A percentile compares a stretch with the other conserved stretches of the same genome.
Evolutionary conservation across 2,329 filamentous ascomycete genomes (phyloP).

Genomic region (Diplodia mutila): DNA sequence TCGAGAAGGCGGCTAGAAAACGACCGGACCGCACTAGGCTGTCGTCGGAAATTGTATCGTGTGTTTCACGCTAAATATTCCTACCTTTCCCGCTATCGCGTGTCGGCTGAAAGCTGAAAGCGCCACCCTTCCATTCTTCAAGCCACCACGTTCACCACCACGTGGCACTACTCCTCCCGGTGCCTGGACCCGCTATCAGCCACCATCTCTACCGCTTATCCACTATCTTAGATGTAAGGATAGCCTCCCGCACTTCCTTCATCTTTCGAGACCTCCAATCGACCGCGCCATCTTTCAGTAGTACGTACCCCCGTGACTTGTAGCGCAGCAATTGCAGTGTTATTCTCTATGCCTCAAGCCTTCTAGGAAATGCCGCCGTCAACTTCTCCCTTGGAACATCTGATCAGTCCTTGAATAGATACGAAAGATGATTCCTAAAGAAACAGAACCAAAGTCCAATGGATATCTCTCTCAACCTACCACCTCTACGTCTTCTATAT

Average conservation of each 20-base stretch:
- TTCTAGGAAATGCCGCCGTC: background rate
- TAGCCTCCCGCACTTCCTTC: too few relatives aligned
- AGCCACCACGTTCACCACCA: background rate
- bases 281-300: background rate
- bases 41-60: background rate
- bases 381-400: background rate
- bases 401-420: too few relatives aligned
- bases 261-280: background rate
- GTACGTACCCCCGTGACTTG: too few relatives aligned
- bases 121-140: background rate
- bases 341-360: too few relatives aligned
- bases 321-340: too few relatives aligned
- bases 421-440: background rate
- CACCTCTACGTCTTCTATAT: background rate
- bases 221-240: too few relatives aligned
- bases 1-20: background rate
- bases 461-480: background rate
- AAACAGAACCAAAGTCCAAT: background rate
- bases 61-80: background rate
- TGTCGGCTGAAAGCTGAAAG: background rate
- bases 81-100: background rate
- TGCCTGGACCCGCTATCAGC: too few relatives aligned
- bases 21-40: background rate
- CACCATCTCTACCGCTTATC: too few relatives aligned
- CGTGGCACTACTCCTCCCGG: background rate